These are phyloP conservation scores for Fusarium bulbicola DNA, from an alignment of 2,329 filamentous ascomycete genomes.

Conservation along the genomic window DNA sequence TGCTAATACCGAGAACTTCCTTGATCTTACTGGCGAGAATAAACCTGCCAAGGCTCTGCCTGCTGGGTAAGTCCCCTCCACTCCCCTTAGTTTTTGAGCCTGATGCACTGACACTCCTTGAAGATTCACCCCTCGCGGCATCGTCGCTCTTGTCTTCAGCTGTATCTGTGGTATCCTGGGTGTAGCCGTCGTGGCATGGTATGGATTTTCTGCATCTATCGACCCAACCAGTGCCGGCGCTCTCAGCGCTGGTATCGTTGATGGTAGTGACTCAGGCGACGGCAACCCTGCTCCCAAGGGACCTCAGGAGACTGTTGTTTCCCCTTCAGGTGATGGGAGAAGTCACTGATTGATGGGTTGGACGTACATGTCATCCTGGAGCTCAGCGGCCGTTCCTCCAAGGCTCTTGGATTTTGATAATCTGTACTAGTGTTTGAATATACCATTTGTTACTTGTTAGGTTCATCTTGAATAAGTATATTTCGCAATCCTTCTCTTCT, in stretches of 20 bases:
- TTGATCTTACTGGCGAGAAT: conserved; percentile 72
- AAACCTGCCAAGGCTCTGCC: conserved; percentile 65
- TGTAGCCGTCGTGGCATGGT: conserved; percentile 72
- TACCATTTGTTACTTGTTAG: conserved; percentile 14
- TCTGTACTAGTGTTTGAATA: neutral
- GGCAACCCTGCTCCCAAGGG: conserved; percentile 9
- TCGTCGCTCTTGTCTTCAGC: conserved; percentile 80
- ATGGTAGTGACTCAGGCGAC: conserved; percentile 23
- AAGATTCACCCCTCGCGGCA: conserved; percentile 74
- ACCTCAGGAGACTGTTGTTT: conserved; percentile 19
- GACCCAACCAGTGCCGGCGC: conserved; percentile 28
- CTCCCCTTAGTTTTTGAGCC: neutral
- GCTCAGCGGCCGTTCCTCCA: neutral
- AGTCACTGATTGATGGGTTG: neutral
- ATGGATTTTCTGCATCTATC: conserved; percentile 54
- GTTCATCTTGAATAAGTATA: neutral
- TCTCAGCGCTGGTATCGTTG: conserved; percentile 30
- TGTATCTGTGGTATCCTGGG: conserved; percentile 74
- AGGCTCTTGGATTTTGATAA: neutral
- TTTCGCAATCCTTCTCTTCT: neutral
- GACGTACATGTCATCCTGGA: neutral
- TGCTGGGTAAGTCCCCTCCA: conserved; percentile 56
- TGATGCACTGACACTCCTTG: neutral
- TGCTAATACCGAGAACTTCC: conserved; percentile 70
- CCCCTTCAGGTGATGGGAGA: conserved; percentile 10